A percentile compares a stretch with the other conserved stretches of the same genome.
Evolutionary conservation across 192 early-diverging fungal genomes (phyloP).

Genomic region (Coemansia sp.): DNA sequence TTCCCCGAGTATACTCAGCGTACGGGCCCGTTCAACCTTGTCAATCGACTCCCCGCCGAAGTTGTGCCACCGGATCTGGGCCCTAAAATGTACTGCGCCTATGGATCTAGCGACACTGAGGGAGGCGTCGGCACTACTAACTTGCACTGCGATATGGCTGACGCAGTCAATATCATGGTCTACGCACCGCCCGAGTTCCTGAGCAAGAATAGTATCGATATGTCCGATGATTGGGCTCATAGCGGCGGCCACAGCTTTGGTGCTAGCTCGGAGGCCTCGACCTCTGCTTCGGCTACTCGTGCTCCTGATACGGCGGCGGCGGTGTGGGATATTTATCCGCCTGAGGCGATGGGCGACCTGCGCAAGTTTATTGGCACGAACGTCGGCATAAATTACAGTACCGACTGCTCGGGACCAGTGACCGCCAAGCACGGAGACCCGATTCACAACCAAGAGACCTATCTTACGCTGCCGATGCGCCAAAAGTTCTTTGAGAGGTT

Average conservation of each 20-base stretch:
- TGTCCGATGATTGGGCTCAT: slow-evolving; percentile 14
- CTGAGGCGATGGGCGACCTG: slow-evolving; percentile 28
- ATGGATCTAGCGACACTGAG: slow-evolving; percentile 56
- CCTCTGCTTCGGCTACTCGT: background rate
- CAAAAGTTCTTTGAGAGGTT: slow-evolving; percentile 34
- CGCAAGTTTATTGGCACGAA: slow-evolving; percentile 37
- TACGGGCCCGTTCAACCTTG: slow-evolving; percentile 59
- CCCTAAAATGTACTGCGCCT: slow-evolving; percentile 74
- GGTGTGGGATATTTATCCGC: slow-evolving; percentile 67
- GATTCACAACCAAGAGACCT: slow-evolving; percentile 69
- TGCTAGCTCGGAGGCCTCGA: too few species aligned
- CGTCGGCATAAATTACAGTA: background rate
- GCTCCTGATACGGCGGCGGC: slow-evolving; percentile 37
- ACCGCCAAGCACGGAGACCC: slow-evolving; percentile 41
- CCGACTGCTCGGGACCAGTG: background rate
- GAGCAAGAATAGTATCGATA: slow-evolving; percentile 6
- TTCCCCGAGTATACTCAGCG: slow-evolving; percentile 58
- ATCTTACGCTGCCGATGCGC: slow-evolving; percentile 53
- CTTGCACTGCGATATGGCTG: slow-evolving; percentile 76
- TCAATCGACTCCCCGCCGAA: slow-evolving; percentile 52
- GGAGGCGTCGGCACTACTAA: slow-evolving; percentile 67
- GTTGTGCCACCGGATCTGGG: slow-evolving; percentile 69
- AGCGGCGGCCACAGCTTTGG: too few species aligned
- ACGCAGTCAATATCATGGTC: slow-evolving; percentile 77
- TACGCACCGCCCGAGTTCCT: slow-evolving; percentile 36